phyloP scores from a whole-genome alignment of 164 flowering plant species.

The Saururus chinensis region DNA sequence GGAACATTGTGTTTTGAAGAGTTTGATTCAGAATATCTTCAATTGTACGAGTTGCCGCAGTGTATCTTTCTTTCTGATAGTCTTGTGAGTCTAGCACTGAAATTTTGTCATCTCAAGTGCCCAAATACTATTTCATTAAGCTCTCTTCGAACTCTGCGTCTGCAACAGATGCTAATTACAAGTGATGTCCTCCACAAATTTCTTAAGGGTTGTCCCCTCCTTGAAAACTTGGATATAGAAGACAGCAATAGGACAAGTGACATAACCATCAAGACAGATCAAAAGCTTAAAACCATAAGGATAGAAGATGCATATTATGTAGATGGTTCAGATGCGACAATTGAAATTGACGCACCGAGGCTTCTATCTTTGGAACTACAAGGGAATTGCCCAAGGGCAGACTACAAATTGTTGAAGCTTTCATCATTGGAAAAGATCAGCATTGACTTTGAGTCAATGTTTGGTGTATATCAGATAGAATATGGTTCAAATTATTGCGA shows the following conservation, averaged over 20 bases:
- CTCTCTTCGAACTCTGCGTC: not conserved
- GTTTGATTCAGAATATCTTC: not conserved
- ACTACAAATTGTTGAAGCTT: not conserved
- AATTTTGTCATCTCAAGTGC: not conserved
- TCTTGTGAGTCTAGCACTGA: not conserved
- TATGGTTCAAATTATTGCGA: not conserved
- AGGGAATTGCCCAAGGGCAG: not conserved
- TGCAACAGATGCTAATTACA: not conserved
- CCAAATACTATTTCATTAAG: not conserved
- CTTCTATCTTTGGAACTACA: not conserved
- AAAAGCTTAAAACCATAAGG: not conserved
- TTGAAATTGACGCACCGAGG: not conserved
- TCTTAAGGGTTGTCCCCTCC: not conserved
- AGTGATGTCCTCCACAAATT: not conserved
- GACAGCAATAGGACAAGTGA: not conserved
- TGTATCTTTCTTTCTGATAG: not conserved
- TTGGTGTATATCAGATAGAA: not conserved
- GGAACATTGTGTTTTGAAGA: not conserved
- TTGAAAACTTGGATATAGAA: not conserved
- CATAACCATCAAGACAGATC: not conserved
- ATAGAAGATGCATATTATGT: not conserved
- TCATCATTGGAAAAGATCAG: not conserved
- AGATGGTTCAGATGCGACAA: too few species aligned
- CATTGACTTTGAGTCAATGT: not conserved
- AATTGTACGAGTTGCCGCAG: not conserved